Evolutionary conservation across 1,139 yeast species (phyloP), one percentile per base, ranked within the genome.

Genomic region (Suhomyces maxii): DNA sequence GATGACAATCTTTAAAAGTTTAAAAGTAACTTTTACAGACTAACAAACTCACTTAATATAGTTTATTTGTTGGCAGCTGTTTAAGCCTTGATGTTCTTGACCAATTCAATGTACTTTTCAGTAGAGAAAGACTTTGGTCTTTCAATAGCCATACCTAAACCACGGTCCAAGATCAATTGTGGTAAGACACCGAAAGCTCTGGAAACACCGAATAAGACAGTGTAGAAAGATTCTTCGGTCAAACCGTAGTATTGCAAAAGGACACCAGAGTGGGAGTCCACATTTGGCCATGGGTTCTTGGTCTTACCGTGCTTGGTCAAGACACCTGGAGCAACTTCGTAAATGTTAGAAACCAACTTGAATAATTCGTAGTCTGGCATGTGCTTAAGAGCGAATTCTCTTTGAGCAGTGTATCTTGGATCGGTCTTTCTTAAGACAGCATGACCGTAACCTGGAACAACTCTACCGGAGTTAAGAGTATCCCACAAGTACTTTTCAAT

Each of bases 261-360:
- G 58, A 91, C 96, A 77, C 98, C 98, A 46, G 97, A 90, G 76
- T 89, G 96, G 50, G 97, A 89, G 76, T 91, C 98, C 61, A 91
- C 98, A 73, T 91, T 91, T 73, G 98, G 98, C 93, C 93, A 90
- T 76, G 97, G 97, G 83, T 90, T 91, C 84, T 89, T 89, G 67
- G 97, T 90, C 83, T 91, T 91, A 73, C 98, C 98, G 74, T 91
- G 98, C 79, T 89, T 82, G 67, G 95, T 86, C 69, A 91, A 82
- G 53, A 91, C 98, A 62, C 82, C 86, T 69, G 98, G 98, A 54
- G 97, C 98, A 65, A 91, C 93, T 70, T 90, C 91, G 73, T 90
- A 89, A 60, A 90, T 86, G 74, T 86, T 82, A 49, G 95, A 84
- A 51, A 90, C 98, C 62, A 90, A 82, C 76, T 86, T 84, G 83